A percentile compares a stretch with the other conserved stretches of the same genome.
phyloP scores from a whole-genome alignment of 2,329 filamentous ascomycete genomes.

The Sphaerulina populicola region DNA sequence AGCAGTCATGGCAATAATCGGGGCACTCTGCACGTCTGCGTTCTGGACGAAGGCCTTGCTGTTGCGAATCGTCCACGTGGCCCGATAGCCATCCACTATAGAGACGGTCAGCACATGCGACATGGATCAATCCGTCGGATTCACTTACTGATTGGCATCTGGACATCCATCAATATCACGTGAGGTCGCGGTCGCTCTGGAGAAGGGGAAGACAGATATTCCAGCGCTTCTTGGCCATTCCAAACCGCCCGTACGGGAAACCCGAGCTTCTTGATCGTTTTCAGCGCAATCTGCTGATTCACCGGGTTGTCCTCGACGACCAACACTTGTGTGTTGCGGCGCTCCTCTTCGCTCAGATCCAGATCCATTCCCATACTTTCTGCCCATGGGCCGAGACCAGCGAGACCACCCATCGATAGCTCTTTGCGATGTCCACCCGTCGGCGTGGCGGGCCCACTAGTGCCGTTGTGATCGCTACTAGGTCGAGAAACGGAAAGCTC shows the following conservation, averaged over 20 bases:
- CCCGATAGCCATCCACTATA: constrained; percentile 61
- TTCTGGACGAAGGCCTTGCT: constrained; percentile 56
- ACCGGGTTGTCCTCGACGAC: constrained; percentile 70
- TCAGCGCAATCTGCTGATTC: constrained; percentile 65
- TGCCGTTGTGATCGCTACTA: constrained; percentile 48
- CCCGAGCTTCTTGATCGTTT: constrained; percentile 64
- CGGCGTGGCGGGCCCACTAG: constrained; percentile 38
- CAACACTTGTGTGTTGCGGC: constrained; percentile 59
- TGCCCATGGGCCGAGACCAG: constrained; percentile 25
- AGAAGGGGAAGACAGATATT: constrained; percentile 50
- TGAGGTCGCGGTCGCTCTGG: constrained; percentile 52
- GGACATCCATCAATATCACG: constrained; percentile 53
- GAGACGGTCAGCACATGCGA: no score
- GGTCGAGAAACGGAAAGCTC: constrained; percentile 54
- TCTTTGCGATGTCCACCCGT: constrained; percentile 14
- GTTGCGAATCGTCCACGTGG: constrained; percentile 64
- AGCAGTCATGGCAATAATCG: constrained; percentile 75
- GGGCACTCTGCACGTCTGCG: constrained; percentile 51
- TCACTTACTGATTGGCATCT: constrained; percentile 44
- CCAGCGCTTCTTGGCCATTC: constrained; percentile 71
- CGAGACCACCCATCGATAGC: constrained; percentile 10
- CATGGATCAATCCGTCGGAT: no score
- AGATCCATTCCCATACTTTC: constrained; percentile 40
- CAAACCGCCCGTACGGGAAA: constrained; percentile 64
- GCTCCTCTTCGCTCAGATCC: constrained; percentile 49